phyloP scores from a whole-genome alignment of 495 filamentous ascomycete genomes.

The Neurospora sp. region DNA sequence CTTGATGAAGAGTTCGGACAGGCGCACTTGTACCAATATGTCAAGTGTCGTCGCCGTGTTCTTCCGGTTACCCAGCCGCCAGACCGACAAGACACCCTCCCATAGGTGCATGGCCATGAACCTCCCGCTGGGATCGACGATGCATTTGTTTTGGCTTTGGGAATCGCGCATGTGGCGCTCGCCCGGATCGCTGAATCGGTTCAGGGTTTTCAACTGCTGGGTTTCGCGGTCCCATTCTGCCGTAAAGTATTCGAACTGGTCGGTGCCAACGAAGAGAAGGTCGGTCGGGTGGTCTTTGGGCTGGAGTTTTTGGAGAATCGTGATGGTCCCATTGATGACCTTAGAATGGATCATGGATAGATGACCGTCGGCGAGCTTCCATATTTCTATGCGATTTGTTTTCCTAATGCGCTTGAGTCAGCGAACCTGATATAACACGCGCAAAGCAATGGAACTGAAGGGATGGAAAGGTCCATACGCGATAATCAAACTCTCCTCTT shows the following conservation, averaged over 20 bases:
- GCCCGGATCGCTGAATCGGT: constrained; percentile 54
- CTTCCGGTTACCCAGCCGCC: constrained; percentile 47
- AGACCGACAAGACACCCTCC: constrained; percentile 75
- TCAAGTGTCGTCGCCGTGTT: constrained; percentile 47
- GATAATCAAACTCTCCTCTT: constrained; percentile 73
- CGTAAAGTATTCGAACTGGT: constrained; percentile 82
- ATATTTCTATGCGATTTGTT: constrained; percentile 87
- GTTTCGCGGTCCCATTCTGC: constrained; percentile 64
- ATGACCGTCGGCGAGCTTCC: constrained; percentile 31
- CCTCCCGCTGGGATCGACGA: constrained; percentile 71
- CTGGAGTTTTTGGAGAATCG: constrained; percentile 72
- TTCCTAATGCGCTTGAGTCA: constrained; percentile 46
- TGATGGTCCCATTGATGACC: constrained; percentile 70
- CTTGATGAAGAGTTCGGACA: constrained; percentile 80
- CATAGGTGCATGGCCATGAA: constrained; percentile 83
- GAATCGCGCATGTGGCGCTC: constrained; percentile 75
- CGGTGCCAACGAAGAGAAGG: constrained; percentile 86
- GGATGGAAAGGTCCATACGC: constrained; percentile 51
- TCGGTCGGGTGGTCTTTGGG: constrained; percentile 66
- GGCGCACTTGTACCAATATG: constrained; percentile 59
- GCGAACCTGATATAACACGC: constrained; percentile 3
- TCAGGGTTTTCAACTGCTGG: constrained; percentile 56
- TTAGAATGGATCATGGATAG: constrained; percentile 48
- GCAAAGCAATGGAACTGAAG: not conserved
- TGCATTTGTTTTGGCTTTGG: constrained; percentile 62